These are phyloP conservation scores for Lyophyllum atratum DNA, from an alignment of 768 basidiomycete genomes.

Conservation along the genomic window DNA sequence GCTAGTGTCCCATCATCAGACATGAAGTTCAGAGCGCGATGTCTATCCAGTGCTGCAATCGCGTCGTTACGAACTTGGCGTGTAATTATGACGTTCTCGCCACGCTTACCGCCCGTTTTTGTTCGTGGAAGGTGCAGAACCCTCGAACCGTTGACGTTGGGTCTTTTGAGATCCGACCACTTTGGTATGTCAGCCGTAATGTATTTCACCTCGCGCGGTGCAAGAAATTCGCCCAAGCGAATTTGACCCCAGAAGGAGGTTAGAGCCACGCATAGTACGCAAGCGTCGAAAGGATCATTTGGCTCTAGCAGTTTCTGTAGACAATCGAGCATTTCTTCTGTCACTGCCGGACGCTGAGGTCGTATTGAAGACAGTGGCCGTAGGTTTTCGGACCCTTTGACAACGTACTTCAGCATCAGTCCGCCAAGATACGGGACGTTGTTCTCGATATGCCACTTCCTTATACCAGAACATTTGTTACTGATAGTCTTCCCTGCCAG, in stretches of 20 bases:
- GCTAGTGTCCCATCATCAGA: not conserved
- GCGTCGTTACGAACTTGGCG: not conserved
- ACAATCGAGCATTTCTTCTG: constrained; percentile 12
- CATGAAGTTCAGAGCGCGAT: not conserved
- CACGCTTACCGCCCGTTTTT: not conserved
- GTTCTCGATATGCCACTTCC: constrained; percentile 34
- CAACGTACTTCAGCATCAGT: constrained; percentile 23
- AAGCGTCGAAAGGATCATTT: not conserved
- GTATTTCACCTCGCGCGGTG: constrained; percentile 3
- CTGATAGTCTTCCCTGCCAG: constrained; percentile 18
- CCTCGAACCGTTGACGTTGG: not conserved
- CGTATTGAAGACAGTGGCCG: constrained; percentile 12
- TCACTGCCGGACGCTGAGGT: constrained; percentile 23
- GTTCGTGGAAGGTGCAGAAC: not conserved
- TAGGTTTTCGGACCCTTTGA: constrained; percentile 24
- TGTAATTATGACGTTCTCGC: not conserved
- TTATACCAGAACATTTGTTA: constrained; percentile 25
- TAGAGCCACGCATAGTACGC: constrained; percentile 13
- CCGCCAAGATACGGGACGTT: constrained; percentile 25
- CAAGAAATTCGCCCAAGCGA: constrained; percentile 32
- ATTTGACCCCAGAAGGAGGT: constrained; percentile 33
- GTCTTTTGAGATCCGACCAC: not conserved
- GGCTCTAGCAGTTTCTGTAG: constrained; percentile 3
- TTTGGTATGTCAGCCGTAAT: not conserved
- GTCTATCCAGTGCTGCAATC: not conserved